phyloP scores from a whole-genome alignment of 768 basidiomycete species.

The Lactifluus echinatus region DNA sequence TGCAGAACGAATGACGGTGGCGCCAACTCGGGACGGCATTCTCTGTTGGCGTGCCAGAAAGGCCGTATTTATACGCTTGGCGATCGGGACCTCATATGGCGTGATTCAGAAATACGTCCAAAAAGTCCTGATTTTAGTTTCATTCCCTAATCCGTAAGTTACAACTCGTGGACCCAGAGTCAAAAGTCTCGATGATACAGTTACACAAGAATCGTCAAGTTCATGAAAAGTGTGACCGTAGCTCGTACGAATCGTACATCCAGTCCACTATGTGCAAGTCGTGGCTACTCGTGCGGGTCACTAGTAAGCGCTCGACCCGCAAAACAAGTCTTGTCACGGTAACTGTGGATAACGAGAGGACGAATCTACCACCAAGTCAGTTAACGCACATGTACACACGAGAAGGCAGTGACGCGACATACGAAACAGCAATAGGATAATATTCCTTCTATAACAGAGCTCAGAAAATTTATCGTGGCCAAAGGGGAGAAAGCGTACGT shows the following conservation, averaged over 20 bases:
- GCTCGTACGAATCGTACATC: conserved; percentile 10
- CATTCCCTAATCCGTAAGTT: neutral
- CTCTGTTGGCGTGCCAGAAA: too few species aligned
- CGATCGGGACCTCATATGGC: neutral
- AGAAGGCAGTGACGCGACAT: neutral
- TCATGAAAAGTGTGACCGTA: neutral
- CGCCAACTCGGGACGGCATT: too few species aligned
- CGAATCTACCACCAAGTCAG: conserved; percentile 1
- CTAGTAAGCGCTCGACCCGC: conserved; percentile 11
- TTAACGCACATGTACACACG: neutral
- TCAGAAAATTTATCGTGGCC: neutral
- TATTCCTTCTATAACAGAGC: conserved; percentile 1
- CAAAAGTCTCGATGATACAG: neutral
- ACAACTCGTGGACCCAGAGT: neutral
- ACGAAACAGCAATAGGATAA: conserved; percentile 12
- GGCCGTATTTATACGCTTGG: too few species aligned
- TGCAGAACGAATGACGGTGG: too few species aligned
- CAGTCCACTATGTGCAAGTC: neutral
- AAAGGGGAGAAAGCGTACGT: neutral
- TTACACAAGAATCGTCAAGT: neutral
- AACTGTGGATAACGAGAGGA: conserved; percentile 8
- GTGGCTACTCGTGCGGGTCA: neutral
- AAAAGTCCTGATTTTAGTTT: neutral
- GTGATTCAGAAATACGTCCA: neutral
- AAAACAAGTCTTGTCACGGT: conserved; percentile 8